Evolutionary conservation across 495 filamentous ascomycete species (phyloP).

Genomic region (Hyaloscypha finlandica): DNA sequence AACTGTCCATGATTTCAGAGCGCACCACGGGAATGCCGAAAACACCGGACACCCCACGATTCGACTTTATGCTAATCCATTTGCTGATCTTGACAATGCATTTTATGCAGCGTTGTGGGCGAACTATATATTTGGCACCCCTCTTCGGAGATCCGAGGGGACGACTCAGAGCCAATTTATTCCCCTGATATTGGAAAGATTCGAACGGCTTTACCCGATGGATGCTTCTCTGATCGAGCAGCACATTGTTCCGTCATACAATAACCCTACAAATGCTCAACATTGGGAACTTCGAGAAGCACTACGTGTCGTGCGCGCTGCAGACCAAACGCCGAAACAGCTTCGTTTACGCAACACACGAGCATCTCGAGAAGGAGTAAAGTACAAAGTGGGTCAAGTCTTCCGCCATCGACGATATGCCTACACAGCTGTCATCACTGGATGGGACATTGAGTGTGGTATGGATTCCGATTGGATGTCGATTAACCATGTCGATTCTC

Average conservation of each 20-base stretch:
- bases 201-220: slow-evolving; percentile 41
- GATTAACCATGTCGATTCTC: slow-evolving; percentile 62
- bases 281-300: slow-evolving; percentile 45
- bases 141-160: slow-evolving; percentile 25
- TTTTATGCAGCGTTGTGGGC: slow-evolving; percentile 82
- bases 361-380: slow-evolving; percentile 46
- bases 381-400: slow-evolving; percentile 78
- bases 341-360: slow-evolving; percentile 49
- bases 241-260: slow-evolving; percentile 33
- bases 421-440: slow-evolving; percentile 79
- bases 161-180: slow-evolving; percentile 60
- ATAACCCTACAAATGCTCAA: slow-evolving; percentile 27
- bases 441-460: slow-evolving; percentile 69
- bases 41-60: slow-evolving; percentile 29
- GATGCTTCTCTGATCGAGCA: slow-evolving; percentile 36
- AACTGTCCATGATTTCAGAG: slow-evolving; percentile 42
- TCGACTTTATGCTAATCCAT: slow-evolving; percentile 34
- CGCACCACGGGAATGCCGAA: slow-evolving; percentile 25
- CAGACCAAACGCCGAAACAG: slow-evolving; percentile 61
- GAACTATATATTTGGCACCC: slow-evolving; percentile 59
- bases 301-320: slow-evolving; percentile 58
- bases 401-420: slow-evolving; percentile 81
- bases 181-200: slow-evolving; percentile 66
- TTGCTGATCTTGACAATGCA: slow-evolving; percentile 62
- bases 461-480: slow-evolving; percentile 59